Evolutionary conservation across 2,329 filamentous ascomycete species (phyloP).

Genomic region (Akanthomyces uredinophilus): DNA sequence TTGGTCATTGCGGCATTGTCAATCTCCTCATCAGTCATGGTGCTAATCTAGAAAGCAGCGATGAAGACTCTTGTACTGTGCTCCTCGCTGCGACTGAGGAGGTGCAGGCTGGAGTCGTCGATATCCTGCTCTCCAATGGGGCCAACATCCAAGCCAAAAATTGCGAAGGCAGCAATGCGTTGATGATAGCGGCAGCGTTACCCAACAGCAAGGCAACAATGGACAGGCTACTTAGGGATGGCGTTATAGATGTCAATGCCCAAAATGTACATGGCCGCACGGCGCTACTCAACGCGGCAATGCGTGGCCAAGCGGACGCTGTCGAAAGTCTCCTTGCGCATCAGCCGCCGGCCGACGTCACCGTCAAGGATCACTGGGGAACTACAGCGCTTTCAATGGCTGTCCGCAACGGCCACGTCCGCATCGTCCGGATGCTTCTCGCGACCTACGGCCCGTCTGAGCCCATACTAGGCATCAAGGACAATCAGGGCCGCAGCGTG

Average conservation of each 20-base stretch:
- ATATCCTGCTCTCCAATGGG: background rate
- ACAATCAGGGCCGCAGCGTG: background rate
- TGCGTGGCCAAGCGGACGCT: background rate
- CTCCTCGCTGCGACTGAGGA: background rate
- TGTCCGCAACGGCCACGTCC: background rate
- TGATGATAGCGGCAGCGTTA: background rate
- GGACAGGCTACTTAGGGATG: background rate
- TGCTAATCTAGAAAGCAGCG: background rate
- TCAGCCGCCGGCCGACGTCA: background rate
- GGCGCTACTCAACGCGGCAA: background rate
- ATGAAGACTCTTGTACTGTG: background rate
- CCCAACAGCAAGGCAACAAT: background rate
- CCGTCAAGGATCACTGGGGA: background rate
- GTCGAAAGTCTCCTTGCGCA: background rate
- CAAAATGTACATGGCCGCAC: background rate
- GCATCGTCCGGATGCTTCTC: background rate
- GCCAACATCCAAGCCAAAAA: background rate
- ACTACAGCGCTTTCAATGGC: background rate
- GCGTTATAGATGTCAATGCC: background rate
- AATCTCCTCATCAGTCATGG: background rate
- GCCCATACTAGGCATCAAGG: background rate
- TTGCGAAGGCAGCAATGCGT: background rate
- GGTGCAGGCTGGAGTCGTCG: background rate
- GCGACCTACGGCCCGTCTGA: background rate
- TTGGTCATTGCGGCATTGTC: background rate